Evolutionary conservation across 1,139 yeast species (phyloP).

Genomic region (Suhomyces chickasaworum): DNA sequence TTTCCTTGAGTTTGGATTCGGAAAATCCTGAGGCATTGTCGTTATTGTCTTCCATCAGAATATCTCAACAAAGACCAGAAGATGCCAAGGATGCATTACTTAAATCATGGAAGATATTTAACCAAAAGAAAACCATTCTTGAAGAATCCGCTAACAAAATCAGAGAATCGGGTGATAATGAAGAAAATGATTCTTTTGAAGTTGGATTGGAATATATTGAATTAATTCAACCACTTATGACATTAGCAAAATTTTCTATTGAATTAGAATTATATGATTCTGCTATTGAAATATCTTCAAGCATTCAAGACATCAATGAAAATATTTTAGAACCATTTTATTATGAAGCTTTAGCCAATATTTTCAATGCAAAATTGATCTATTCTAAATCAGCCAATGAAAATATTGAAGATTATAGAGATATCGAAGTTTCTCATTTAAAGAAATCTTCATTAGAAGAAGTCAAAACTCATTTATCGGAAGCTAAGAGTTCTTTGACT

Average conservation of each 20-base stretch:
- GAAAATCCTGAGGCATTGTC: conserved; percentile 80
- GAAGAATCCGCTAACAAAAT: conserved; percentile 44
- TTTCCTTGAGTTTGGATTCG: conserved; percentile 62
- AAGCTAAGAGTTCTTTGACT: conserved; percentile 57
- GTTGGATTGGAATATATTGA: conserved; percentile 59
- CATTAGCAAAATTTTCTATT: conserved; percentile 70
- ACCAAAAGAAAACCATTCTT: conserved; percentile 48
- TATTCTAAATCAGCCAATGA: conserved; percentile 17
- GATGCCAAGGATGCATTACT: conserved; percentile 74
- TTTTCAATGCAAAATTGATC: conserved; percentile 54
- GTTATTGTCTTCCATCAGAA: conserved; percentile 81
- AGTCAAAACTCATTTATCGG: conserved; percentile 38
- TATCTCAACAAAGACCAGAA: conserved; percentile 75
- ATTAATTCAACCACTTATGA: conserved; percentile 65
- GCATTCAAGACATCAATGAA: conserved; percentile 77
- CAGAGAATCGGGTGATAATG: conserved; percentile 22
- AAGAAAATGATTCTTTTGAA: conserved; percentile 31
- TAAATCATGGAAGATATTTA: conserved; percentile 75
- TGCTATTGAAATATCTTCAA: conserved; percentile 61
- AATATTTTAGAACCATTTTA: conserved; percentile 78
- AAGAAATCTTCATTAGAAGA: conserved; percentile 25
- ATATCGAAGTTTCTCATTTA: conserved; percentile 36
- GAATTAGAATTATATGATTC: conserved; percentile 74
- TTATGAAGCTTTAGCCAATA: conserved; percentile 76
- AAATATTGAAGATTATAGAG: conserved; percentile 50